These are phyloP conservation scores for Tuctoria greenei DNA, from an alignment of 176 grass and related monocot species.

Conservation along the genomic window DNA sequence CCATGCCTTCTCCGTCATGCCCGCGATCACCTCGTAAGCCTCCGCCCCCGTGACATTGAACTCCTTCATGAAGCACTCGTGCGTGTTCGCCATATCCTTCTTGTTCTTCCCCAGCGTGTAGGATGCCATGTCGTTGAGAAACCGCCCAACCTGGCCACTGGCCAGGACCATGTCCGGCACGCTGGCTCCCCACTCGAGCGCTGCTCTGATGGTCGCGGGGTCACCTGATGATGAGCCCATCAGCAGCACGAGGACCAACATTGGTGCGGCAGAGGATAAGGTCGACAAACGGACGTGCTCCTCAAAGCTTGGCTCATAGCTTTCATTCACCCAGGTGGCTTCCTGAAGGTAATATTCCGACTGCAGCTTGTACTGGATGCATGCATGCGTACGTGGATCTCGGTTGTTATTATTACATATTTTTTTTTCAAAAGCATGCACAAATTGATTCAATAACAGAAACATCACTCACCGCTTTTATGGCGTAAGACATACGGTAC, in stretches of 20 bases:
- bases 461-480: neutral
- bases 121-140: neutral
- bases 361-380: neutral
- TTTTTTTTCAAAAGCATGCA: no score
- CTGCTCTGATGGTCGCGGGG: neutral
- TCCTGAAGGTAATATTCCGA: neutral
- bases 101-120: constrained; percentile 4
- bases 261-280: neutral
- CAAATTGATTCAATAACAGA: neutral
- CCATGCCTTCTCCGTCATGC: constrained; percentile 3
- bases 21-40: neutral
- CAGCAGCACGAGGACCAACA: neutral
- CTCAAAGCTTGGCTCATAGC: neutral
- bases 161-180: neutral
- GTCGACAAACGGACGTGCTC: neutral
- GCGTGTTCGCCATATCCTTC: neutral
- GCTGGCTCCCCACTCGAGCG: neutral
- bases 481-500: neutral
- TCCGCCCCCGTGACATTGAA: neutral
- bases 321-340: neutral
- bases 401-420: no score
- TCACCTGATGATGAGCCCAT: neutral
- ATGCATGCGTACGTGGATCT: no score
- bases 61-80: constrained; percentile 14
- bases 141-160: neutral